Evolutionary conservation across 495 filamentous ascomycete species (phyloP), one percentile per base, ranked within the genome.

Genomic region (Penicillium alfredii): DNA sequence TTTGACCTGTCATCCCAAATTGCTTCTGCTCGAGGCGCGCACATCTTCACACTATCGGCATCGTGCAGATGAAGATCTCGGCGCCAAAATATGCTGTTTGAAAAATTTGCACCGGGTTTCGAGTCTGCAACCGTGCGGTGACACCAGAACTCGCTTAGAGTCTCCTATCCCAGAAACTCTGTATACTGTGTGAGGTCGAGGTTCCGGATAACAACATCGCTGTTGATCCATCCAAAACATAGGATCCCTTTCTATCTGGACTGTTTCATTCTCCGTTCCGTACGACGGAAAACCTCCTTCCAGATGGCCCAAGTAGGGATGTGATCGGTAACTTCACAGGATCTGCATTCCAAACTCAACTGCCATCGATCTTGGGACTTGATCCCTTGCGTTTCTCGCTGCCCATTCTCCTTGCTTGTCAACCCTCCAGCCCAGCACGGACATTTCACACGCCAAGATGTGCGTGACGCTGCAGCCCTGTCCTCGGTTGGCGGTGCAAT

Each of bases 331-430:
- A 8, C n/a, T 12, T 8, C 30, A 17, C 23, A 35, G 4, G 48
- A 53, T 54, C 44, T 48, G 33, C 53, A 56, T 56, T 56, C 53
- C 50, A 35, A 41, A 45, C 18, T 24, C 27, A 48, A 51, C 53
- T 50, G 44, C 40, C 43, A 53, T 44, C 29, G 38, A 51, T 43
- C 35, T 45, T 26, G 31, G 11, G 40, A 25, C 25, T 30, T 18
- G 30, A 31, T 47, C 53, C 53, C 53, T 56, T 56, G 53, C 53
- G 24, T 53, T 1, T 20, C 4, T 30, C 17, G 10, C 30, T 26
- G 22, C 34, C 42, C n/a, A 38, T 40, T 20, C 47, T 47, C 53
- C 53, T 56, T 56, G 43, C 53, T 51, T 47, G 20, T 47, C 28
- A 42, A 30, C 13, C 26, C 35, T 42, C 30, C 33, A 38, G 27